Evolutionary conservation across 2,329 filamentous ascomycete species (phyloP).

Genomic region (Fusarium burgessii): DNA sequence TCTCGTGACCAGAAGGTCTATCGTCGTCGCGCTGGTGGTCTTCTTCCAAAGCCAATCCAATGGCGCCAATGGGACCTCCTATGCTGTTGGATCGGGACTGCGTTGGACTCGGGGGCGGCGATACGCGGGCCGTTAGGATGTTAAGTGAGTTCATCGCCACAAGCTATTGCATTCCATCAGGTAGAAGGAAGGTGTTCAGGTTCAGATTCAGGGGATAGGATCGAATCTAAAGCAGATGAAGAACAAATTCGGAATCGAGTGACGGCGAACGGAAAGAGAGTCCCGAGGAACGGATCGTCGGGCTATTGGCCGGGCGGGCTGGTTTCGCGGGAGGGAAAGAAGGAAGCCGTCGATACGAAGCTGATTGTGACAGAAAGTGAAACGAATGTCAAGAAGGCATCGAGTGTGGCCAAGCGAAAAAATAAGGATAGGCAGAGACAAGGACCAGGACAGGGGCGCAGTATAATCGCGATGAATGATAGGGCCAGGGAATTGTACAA

Average conservation of each 20-base stretch:
- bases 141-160: slow-evolving; percentile 96
- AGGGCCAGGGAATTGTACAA: slow-evolving; percentile 26
- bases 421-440: slow-evolving; percentile 3
- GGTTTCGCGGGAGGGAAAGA: slow-evolving; percentile 26
- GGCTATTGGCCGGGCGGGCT: not conserved
- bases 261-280: slow-evolving; percentile 10
- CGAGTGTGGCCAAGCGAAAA: slow-evolving; percentile 23
- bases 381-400: slow-evolving; percentile 47
- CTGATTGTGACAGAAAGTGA: slow-evolving; percentile 25
- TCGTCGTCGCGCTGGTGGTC: slow-evolving; percentile 37
- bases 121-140: slow-evolving; percentile 88
- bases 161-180: slow-evolving; percentile 67
- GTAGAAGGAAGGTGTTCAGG: slow-evolving; percentile 19
- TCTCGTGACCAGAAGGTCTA: slow-evolving; percentile 53
- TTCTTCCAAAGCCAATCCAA: slow-evolving; percentile 58
- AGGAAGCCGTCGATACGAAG: slow-evolving; percentile 11
- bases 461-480: slow-evolving; percentile 21
- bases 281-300: slow-evolving; percentile 22
- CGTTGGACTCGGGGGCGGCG: slow-evolving; percentile 67
- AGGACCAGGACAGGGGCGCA: slow-evolving; percentile 32
- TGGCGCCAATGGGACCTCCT: slow-evolving; percentile 61
- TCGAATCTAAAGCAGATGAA: slow-evolving; percentile 1
- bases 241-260: slow-evolving; percentile 3
- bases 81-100: slow-evolving; percentile 72
- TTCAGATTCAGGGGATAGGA: slow-evolving; percentile 1